Evolutionary conservation across 208 protist genomes (phyloP).

Genomic region (Naegleria gruberi): DNA sequence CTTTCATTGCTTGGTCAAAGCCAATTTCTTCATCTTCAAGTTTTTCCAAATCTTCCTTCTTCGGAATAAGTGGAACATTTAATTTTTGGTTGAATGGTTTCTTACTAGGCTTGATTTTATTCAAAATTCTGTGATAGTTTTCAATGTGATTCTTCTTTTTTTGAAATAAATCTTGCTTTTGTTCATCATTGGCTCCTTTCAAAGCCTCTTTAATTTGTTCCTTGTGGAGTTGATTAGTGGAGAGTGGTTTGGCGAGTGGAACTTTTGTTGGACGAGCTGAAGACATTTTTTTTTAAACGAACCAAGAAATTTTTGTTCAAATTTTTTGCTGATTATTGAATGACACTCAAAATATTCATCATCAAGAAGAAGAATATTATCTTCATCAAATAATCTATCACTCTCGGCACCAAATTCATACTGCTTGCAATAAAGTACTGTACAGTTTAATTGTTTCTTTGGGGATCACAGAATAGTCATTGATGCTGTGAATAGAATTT

Average conservation of each 20-base stretch:
- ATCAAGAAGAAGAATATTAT: no score
- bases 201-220: background rate
- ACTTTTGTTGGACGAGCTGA: background rate
- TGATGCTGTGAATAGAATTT: no score
- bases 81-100: background rate
- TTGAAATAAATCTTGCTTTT: background rate
- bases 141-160: background rate
- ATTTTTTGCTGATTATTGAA: no score
- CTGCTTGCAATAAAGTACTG: no score
- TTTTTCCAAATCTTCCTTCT: background rate
- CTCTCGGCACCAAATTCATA: no score
- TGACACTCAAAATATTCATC: no score
- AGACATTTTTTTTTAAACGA: background rate
- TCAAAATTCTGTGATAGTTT: background rate
- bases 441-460: no score
- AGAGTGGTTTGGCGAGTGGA: background rate
- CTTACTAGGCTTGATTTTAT: background rate
- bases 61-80: background rate
- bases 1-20: background rate
- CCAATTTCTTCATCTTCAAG: background rate
- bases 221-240: background rate
- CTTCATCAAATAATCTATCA: no score
- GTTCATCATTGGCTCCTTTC: background rate
- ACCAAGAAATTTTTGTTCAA: no score
- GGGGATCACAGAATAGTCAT: no score